Base-by-base conservation (phyloP, 345 rosid species). In the Leavenworthia alabamica region DNA sequence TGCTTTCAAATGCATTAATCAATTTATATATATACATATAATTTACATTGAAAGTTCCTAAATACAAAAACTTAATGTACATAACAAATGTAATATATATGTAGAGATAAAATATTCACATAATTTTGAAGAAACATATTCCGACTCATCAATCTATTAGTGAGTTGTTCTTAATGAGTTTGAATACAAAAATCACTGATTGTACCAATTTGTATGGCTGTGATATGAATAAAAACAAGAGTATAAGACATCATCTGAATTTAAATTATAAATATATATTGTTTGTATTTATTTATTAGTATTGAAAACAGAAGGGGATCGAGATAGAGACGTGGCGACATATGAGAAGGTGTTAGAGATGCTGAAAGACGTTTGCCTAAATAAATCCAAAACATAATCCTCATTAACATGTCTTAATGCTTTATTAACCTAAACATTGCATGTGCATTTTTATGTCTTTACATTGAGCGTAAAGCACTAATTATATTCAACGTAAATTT, bases 311-410 rank as follows among this genome's bases (percentile, higher is more conserved):
- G 0, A 33, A 15, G n/a, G 22, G 7, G 20, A n/a, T n/a, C n/a
- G n/a, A 31, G 45, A 36, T 33, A 11, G 67, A 60, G 22, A 52
- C 62, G 62, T 69, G 68, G 56, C 57, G 6, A 35, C 8, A 45
- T 36, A 0, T 22, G 27, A 46, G 36, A 47, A 56, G 59, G 15
- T 46, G 52, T 39, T 23, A 62, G 28, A 62, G 41, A 42, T 48
- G 70, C 60, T 60, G 70, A 64, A 57, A 71, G 65, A 41, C 31
- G 32, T 41, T 71, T 64, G 60, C 31, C 60, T 63, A 33, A 71
- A 71, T 64, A 57, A 71, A 57, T 42, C 60, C 70, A 56, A 64
- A 41, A 49, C 48, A 50, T 64, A 57, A 64, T 31, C 66, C 66
- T 71, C 5, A 64, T 57, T 57, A 71, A 3, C 33, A 50, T 53